Evolutionary conservation across 345 rosid species (phyloP).

Genomic region (Eucalyptus cloeziana): DNA sequence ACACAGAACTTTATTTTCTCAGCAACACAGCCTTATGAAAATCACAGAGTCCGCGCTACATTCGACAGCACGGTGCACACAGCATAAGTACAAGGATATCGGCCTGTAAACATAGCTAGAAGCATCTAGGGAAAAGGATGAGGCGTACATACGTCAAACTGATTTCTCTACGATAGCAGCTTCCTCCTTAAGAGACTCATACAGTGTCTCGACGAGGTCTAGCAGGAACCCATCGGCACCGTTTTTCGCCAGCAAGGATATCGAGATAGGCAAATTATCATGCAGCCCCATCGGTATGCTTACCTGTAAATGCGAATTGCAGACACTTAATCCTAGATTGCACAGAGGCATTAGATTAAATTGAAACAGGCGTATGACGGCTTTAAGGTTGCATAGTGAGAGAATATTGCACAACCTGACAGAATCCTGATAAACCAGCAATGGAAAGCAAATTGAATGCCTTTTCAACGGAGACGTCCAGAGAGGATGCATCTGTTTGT

Average conservation of each 20-base stretch:
- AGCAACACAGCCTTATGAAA: not conserved
- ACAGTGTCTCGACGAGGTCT: not conserved
- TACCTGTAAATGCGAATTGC: conserved; percentile 26
- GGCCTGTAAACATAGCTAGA: not conserved
- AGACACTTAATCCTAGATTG: not conserved
- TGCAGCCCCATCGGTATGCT: conserved; percentile 15
- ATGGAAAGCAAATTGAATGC: conserved; percentile 69
- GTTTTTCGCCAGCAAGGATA: not conserved
- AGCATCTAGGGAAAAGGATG: not conserved
- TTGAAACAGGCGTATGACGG: not conserved
- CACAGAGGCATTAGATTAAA: not conserved
- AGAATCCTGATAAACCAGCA: conserved; percentile 73
- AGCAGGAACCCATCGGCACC: not conserved
- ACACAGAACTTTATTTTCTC: not conserved
- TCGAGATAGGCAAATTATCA: not conserved
- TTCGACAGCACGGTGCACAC: not conserved
- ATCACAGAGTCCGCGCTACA: not conserved
- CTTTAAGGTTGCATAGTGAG: not conserved
- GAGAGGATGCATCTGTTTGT: conserved; percentile 31
- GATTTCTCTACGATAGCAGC: not conserved
- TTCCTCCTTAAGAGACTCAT: not conserved
- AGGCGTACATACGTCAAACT: not conserved
- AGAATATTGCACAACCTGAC: conserved; percentile 40
- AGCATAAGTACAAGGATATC: not conserved
- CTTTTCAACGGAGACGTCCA: conserved; percentile 43